Evolutionary conservation across 345 rosid genomes (phyloP), one percentile per base, ranked within the genome.

Genomic region (Eucalyptus victrix): DNA sequence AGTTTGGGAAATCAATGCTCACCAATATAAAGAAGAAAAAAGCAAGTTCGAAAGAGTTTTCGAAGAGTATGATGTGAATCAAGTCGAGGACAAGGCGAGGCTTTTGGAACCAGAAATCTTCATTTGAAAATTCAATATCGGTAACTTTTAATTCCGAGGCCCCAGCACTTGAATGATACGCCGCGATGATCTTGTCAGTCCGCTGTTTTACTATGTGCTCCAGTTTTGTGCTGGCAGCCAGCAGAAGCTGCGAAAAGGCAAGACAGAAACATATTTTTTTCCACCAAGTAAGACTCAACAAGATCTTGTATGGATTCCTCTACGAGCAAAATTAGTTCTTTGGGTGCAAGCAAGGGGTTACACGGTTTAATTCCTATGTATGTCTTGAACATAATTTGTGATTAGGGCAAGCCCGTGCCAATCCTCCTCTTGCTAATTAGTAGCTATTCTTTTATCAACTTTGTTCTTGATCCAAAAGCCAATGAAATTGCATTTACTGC

Each of bases 21-120:
- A 96, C 99, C 95, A 93, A 89, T 89, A 97, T 93, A 89, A 94
- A 97, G 93, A 97, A 95, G 93, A 97, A 90, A 92, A 93, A 96
- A 14, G 99, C 98, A 11, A 97, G 37, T 65, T 96, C 97, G 47
- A 97, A 97, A 15, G 99, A 94, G 91, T 97, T 97, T 72, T 97
- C 98, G 90, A 97, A 96, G 4, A 96, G 95, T 90, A 94, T 94
- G 92, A 97, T 88, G 58, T 97, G 99, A 72, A 97, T 96, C 88
- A 97, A 91, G 85, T 92, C 32, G 88, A 96, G 96, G 88, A 96
- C 89, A 15, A 97, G 90, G 67, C 30, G 86, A 1, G 98, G 99
- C 87, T 90, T 91, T n/a, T 72, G 58, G 90, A 96, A 95, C 98
- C 99, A 97, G 92, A 96, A 96, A 21, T 92, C 92, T 67, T 95